Evolutionary conservation across 345 rosid genomes (phyloP).

Genomic region (Raphanus sativus): DNA sequence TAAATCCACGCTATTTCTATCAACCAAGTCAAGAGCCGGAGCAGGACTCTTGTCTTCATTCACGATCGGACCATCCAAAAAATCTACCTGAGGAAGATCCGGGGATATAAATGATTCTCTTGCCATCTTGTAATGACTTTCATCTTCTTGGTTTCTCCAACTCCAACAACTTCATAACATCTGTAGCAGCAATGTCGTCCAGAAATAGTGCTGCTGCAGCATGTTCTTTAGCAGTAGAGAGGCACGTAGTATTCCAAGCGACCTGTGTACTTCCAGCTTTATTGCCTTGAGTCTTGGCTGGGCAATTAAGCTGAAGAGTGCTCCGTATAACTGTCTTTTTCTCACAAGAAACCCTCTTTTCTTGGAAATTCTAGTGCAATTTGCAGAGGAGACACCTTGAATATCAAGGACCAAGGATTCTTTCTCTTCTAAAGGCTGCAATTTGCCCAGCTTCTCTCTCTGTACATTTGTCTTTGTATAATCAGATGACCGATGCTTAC

Average conservation of each 20-base stretch:
- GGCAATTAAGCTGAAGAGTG: constrained; percentile 18
- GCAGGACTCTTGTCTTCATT: constrained; percentile 34
- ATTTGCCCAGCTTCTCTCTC: constrained; percentile 47
- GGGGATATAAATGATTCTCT: constrained; percentile 72
- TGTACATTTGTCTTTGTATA: constrained; percentile 48
- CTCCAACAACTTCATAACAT: constrained; percentile 80
- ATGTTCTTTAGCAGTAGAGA: constrained; percentile 32
- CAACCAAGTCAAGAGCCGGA: constrained; percentile 38
- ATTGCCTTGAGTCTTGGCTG: constrained; percentile 27
- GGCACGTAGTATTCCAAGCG: constrained; percentile 26
- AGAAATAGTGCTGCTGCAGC: constrained; percentile 37
- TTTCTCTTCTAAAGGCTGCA: constrained; percentile 39
- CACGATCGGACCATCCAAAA: constrained; percentile 33
- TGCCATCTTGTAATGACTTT: constrained; percentile 62
- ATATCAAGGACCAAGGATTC: constrained; percentile 26
- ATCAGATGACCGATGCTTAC: constrained; percentile 42
- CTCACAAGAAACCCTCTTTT: constrained; percentile 45
- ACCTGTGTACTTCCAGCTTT: constrained; percentile 19
- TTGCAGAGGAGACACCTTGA: constrained; percentile 40
- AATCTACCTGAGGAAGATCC: constrained; percentile 59
- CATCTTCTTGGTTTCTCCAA: constrained; percentile 64
- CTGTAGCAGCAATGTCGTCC: constrained; percentile 40
- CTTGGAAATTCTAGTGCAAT: constrained; percentile 41
- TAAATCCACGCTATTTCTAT: constrained; percentile 31
- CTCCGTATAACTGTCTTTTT: constrained; percentile 34